Evolutionary conservation across 2,329 filamentous ascomycete species (phyloP).

Genomic region (Fusarium palustre): DNA sequence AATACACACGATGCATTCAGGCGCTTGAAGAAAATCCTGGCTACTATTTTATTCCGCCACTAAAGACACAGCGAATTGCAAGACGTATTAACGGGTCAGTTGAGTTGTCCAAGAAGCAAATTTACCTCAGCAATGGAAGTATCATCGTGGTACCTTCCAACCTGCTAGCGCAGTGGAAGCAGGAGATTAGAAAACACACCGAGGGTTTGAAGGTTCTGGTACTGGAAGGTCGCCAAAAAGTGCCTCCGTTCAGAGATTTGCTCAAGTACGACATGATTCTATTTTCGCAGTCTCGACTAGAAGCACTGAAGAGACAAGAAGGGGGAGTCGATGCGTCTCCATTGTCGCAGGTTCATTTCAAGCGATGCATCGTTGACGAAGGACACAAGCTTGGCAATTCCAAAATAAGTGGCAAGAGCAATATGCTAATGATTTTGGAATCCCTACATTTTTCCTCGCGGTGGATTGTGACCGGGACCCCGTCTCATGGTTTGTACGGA

Average conservation of each 20-base stretch:
- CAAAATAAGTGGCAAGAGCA: conserved; percentile 65
- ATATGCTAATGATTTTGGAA: conserved; percentile 64
- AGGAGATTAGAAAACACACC: conserved; percentile 84
- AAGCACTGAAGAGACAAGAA: conserved; percentile 62
- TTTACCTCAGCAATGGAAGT: conserved; percentile 76
- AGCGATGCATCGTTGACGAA: conserved; percentile 91
- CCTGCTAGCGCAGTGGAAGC: conserved; percentile 83
- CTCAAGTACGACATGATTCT: conserved; percentile 79
- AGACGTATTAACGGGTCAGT: conserved; percentile 27
- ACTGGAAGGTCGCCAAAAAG: conserved; percentile 64
- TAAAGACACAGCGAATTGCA: conserved; percentile 50
- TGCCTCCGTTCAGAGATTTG: conserved; percentile 71
- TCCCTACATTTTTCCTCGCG: conserved; percentile 74
- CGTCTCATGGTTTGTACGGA: conserved; percentile 84
- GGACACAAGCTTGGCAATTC: conserved; percentile 85
- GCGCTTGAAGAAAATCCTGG: conserved; percentile 69
- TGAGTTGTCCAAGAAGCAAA: conserved; percentile 55
- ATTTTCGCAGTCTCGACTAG: conserved; percentile 80
- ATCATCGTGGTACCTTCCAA: conserved; percentile 87
- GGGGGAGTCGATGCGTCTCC: conserved; percentile 62
- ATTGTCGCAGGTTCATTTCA: conserved; percentile 80
- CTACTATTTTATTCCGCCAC: conserved; percentile 66
- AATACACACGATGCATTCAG: conserved; percentile 66
- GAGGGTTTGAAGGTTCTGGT: conserved; percentile 72
- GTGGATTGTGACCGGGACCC: conserved; percentile 93